Conservation (phyloP, 495 filamentous ascomycete genomes). For the Penicillium ochrochloron region DNA sequence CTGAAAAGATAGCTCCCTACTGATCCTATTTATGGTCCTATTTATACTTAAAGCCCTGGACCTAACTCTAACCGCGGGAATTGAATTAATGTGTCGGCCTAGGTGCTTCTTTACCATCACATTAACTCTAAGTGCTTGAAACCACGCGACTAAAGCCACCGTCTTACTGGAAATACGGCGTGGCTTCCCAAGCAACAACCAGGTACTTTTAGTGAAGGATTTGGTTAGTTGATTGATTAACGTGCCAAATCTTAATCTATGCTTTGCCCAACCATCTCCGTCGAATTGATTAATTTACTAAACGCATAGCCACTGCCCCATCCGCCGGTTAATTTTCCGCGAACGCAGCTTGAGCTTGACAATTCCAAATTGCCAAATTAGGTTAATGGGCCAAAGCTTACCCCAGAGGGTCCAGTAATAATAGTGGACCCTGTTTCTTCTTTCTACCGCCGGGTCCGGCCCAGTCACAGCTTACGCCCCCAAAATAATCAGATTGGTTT, state of each 20-base stretch:
- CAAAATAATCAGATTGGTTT: no score
- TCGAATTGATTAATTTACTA: neutral
- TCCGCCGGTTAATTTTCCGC: neutral
- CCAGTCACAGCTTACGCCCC: neutral
- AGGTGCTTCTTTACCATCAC: neutral
- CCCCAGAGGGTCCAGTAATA: neutral
- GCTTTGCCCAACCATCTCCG: neutral
- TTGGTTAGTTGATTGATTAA: neutral
- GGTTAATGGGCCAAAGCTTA: conserved; percentile 2
- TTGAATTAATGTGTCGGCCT: neutral
- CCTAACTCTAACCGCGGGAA: neutral
- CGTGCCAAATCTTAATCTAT: neutral
- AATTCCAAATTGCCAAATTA: conserved; percentile 1
- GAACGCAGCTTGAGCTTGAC: neutral
- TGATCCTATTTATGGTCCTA: neutral
- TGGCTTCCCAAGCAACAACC: neutral
- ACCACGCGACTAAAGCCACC: neutral
- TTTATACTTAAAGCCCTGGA: neutral
- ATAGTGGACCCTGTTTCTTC: neutral
- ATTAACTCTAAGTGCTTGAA: neutral
- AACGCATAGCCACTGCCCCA: neutral
- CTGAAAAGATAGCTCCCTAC: neutral
- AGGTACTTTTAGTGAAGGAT: neutral
- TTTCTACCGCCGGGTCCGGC: neutral
- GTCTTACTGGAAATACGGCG: neutral